A percentile compares a stretch with the other conserved stretches of the same genome.
These are phyloP conservation scores for Gorgonomyces haynaldii DNA, from an alignment of 192 early-diverging fungal genomes.

Conservation along the genomic window DNA sequence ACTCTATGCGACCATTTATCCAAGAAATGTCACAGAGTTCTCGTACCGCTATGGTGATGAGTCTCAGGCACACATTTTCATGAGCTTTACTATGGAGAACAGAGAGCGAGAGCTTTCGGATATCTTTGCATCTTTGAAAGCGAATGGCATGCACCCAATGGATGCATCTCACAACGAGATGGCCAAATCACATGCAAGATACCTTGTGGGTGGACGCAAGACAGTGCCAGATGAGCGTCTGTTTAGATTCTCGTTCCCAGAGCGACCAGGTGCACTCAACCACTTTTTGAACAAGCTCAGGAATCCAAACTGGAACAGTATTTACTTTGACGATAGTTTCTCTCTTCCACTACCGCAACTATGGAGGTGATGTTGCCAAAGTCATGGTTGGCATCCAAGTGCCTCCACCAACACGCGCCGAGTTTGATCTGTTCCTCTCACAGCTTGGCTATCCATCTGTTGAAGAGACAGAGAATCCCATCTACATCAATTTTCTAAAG, in stretches of 20 bases:
- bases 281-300: conserved; percentile 67
- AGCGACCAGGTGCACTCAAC: conserved; percentile 81
- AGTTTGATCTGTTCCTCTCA: conserved; percentile 69
- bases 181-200: conserved; percentile 93
- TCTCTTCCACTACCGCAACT: conserved; percentile 94
- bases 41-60: conserved; percentile 76
- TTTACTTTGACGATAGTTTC: conserved; percentile 52
- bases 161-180: conserved; percentile 86
- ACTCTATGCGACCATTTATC: conserved; percentile 67
- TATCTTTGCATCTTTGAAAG: conserved; percentile 51
- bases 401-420: conserved; percentile 42
- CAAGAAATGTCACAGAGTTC: conserved; percentile 84
- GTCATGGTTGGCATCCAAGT: conserved; percentile 93
- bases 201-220: conserved; percentile 80
- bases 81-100: conserved; percentile 74
- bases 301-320: conserved; percentile 21
- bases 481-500: conserved; percentile 71
- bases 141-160: conserved; percentile 52
- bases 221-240: conserved; percentile 71
- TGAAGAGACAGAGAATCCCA: conserved; percentile 84
- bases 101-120: conserved; percentile 53
- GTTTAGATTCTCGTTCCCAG: conserved; percentile 92
- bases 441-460: conserved; percentile 75
- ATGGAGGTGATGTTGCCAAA: conserved; percentile 87
- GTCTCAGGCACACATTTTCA: conserved; percentile 72